Evolutionary conservation across 1,139 yeast species (phyloP).

Genomic region (Yamadazyma dendronema): DNA sequence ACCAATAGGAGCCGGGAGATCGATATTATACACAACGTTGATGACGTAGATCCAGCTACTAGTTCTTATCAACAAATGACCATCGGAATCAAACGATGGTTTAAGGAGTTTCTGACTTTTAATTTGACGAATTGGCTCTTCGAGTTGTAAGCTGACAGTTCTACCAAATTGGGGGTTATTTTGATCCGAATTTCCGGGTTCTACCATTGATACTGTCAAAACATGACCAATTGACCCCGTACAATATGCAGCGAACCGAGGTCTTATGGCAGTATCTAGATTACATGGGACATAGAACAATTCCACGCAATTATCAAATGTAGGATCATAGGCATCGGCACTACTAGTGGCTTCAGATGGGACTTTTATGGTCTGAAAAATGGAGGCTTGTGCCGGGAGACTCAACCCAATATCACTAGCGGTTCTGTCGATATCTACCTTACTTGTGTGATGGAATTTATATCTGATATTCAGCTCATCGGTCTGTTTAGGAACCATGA

Average conservation of each 20-base stretch:
- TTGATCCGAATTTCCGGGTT: slow-evolving; percentile 5
- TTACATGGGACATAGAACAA: slow-evolving; percentile 20
- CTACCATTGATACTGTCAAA: slow-evolving; percentile 12
- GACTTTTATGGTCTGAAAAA: slow-evolving; percentile 6
- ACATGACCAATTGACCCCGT: slow-evolving; percentile 31
- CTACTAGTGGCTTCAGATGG: slow-evolving; percentile 9
- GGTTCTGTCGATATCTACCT: not conserved
- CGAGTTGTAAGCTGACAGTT: slow-evolving; percentile 20
- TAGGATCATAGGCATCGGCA: slow-evolving; percentile 37
- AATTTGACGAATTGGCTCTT: slow-evolving; percentile 42
- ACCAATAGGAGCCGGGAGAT: slow-evolving; percentile 9
- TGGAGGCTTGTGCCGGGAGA: slow-evolving; percentile 5
- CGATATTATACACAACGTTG: slow-evolving; percentile 9
- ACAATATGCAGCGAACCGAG: slow-evolving; percentile 30
- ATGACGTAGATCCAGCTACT: slow-evolving; percentile 25
- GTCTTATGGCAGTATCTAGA: slow-evolving; percentile 6
- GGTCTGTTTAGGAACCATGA: slow-evolving; percentile 10
- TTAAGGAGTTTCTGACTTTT: slow-evolving; percentile 3
- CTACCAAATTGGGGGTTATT: slow-evolving; percentile 18
- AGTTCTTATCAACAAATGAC: slow-evolving; percentile 27
- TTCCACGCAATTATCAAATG: slow-evolving; percentile 25
- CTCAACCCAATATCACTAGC: slow-evolving; percentile 5
- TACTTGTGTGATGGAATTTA: slow-evolving; percentile 1
- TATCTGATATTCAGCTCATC: slow-evolving; percentile 4
- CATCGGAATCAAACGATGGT: slow-evolving; percentile 14